Evolutionary conservation across 371 early-diverging fungal genomes (phyloP), one percentile per base, ranked within the genome.

Genomic region (Mucor irregularis): DNA sequence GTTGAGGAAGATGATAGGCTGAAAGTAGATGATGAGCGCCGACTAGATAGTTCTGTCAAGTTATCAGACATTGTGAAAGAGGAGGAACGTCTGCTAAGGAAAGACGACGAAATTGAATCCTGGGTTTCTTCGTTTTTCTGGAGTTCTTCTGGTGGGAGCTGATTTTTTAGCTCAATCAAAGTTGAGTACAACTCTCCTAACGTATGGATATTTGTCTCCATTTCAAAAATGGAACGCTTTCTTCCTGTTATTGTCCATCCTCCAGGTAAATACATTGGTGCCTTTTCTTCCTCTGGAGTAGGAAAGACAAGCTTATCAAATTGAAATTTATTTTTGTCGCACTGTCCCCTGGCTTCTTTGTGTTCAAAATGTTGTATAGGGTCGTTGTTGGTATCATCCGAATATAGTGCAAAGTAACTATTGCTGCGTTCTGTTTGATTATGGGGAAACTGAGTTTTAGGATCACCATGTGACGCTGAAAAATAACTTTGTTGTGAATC

Each of bases 171-270:
- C 14, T 66, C 63, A 8, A 57, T 46, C 7, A 70, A 43, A 8
- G 66, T 57, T 3, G 58, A 43, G 39, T 63, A 70, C 7, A 70
- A 50, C 25, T 70, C 60, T 2, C 71, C 63, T 3, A 70, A 51
- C n/a, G 71, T 70, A n/a, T 64, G 63, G 26, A 70, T 70, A 44
- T 70, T 70, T 1, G 71, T 70, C 13, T 66, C 66, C 1, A 70
- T 22, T 53, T 70, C 64, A 42, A 70, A 53, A 0, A 63, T 49
- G 19, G 71, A 70, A 34, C 59, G 42, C 25, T 53, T 68, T n/a
- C 60, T 34, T 9, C 56, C 62, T 3, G 39, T 35, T 0, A 61
- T 28, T 11, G 35, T 56, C 71, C 71, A 70, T 14, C 71, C 71
- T 10, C 49, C 30, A 8, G 71, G 71, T 30, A 70, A 46, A 5